Conservation (phyloP, 805 yeast species). For the Metschnikowia henanensis region DNA sequence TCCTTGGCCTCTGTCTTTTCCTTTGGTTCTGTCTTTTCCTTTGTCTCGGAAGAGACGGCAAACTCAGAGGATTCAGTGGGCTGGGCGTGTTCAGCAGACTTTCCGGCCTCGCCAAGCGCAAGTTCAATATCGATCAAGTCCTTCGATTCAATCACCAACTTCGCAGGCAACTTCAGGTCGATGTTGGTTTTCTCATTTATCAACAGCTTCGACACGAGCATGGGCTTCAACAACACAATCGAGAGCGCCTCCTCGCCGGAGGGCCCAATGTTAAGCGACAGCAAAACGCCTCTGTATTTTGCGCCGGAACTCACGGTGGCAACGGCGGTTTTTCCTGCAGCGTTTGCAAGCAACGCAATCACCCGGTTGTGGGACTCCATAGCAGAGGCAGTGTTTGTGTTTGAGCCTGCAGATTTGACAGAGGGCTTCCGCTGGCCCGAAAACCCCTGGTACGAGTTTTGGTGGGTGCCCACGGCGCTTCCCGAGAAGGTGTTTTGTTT, state of each 20-base stretch:
- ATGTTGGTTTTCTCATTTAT: conserved; percentile 27
- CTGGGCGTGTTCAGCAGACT: no score
- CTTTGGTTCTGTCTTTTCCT: no score
- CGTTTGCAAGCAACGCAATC: conserved; percentile 15
- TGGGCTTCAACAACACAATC: conserved; percentile 55
- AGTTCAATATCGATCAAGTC: conserved; percentile 54
- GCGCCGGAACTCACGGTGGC: conserved; percentile 66
- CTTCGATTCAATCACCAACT: conserved; percentile 46
- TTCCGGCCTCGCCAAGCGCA: conserved; percentile 1
- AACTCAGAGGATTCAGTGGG: no score
- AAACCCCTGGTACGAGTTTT: neutral
- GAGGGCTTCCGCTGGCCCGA: conserved; percentile 5
- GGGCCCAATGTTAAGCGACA: conserved; percentile 43
- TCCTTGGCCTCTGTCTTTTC: no score
- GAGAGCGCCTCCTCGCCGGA: conserved; percentile 47
- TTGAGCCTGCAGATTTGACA: neutral
- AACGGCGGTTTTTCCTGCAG: conserved; percentile 50
- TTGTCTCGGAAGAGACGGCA: no score
- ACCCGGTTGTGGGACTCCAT: conserved; percentile 5
- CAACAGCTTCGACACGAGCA: conserved; percentile 28
- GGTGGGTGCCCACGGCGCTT: neutral
- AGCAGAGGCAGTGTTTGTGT: no score
- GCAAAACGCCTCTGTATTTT: conserved; percentile 56
- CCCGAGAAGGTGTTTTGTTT: conserved; percentile 7
- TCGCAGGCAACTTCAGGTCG: conserved; percentile 41